Percentiles rank a stretch among this genome's conserved stretches.
Conservation (phyloP, 2,329 filamentous ascomycete species). For the Stenocarpella maydis region DNA sequence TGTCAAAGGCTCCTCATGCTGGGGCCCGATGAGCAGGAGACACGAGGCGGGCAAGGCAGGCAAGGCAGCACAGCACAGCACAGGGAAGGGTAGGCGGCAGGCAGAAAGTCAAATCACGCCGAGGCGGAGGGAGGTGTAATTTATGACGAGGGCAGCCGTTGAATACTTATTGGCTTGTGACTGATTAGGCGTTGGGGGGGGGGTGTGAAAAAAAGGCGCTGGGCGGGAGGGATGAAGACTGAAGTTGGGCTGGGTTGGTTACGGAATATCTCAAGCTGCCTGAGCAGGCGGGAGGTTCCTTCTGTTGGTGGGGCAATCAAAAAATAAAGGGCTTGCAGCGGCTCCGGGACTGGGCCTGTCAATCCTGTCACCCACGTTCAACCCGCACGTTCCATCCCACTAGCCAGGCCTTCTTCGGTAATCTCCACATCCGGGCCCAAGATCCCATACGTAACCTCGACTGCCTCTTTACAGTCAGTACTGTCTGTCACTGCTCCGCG, state of each 20-base stretch:
- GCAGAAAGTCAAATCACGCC: slow-evolving; percentile 23
- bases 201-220: slow-evolving; percentile 7
- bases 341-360: slow-evolving; percentile 25
- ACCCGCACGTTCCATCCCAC: slow-evolving; percentile 1
- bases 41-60: slow-evolving; percentile 14
- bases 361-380: background rate
- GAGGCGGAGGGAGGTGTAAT: background rate
- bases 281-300: background rate
- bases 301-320: slow-evolving; percentile 26
- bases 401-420: background rate
- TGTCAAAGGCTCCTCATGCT: slow-evolving; percentile 33
- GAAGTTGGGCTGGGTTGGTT: slow-evolving; percentile 11
- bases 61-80: background rate
- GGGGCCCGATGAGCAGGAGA: slow-evolving; percentile 18
- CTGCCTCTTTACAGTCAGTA: background rate
- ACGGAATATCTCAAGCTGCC: slow-evolving; percentile 5
- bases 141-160: slow-evolving; percentile 16
- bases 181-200: slow-evolving; percentile 5
- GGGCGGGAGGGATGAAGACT: background rate
- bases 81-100: slow-evolving; percentile 8
- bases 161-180: slow-evolving; percentile 9
- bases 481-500: background rate
- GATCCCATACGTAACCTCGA: background rate
- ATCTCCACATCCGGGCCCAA: background rate
- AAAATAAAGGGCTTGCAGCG: slow-evolving; percentile 30